phyloP scores from a whole-genome alignment of 257 asterid genomes.

The Haberlea rhodopensis region DNA sequence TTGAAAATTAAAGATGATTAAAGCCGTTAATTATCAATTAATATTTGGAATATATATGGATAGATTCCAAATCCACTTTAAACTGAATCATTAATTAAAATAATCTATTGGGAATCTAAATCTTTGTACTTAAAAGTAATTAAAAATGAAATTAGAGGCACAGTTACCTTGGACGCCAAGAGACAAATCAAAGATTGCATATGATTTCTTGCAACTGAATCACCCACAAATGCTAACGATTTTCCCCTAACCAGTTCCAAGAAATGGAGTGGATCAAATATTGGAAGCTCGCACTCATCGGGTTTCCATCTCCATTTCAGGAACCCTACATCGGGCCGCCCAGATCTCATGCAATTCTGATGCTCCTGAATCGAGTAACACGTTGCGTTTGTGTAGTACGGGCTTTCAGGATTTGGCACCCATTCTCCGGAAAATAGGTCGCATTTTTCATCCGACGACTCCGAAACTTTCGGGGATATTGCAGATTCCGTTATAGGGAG shows the following conservation, averaged over 20 bases:
- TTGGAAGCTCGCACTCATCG: slow-evolving; percentile 49
- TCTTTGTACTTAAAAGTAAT: no score
- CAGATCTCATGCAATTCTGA: slow-evolving; percentile 62
- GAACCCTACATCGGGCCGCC: slow-evolving; percentile 52
- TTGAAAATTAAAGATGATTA: no score
- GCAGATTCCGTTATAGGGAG: slow-evolving; percentile 7
- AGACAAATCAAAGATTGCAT: slow-evolving; percentile 71
- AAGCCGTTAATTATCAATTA: no score
- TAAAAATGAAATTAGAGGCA: no score
- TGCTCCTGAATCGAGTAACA: slow-evolving; percentile 54
- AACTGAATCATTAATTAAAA: no score
- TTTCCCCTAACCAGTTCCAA: slow-evolving; percentile 48
- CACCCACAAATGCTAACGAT: slow-evolving; percentile 62
- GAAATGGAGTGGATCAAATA: slow-evolving; percentile 37
- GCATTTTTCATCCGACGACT: slow-evolving; percentile 39
- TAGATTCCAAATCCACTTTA: no score
- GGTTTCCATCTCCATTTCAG: slow-evolving; percentile 70
- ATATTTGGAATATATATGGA: no score
- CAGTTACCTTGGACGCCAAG: slow-evolving; percentile 43
- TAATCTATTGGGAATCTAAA: no score
- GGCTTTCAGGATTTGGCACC: slow-evolving; percentile 67
- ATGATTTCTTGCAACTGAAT: slow-evolving; percentile 64
- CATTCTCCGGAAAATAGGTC: slow-evolving; percentile 80
- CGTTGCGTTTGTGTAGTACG: slow-evolving; percentile 60
- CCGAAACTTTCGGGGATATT: not conserved